A percentile compares a stretch with the other conserved stretches of the same genome.
Evolutionary conservation across 2,329 filamentous ascomycete genomes (phyloP).

Genomic region (Colletotrichum sojae): DNA sequence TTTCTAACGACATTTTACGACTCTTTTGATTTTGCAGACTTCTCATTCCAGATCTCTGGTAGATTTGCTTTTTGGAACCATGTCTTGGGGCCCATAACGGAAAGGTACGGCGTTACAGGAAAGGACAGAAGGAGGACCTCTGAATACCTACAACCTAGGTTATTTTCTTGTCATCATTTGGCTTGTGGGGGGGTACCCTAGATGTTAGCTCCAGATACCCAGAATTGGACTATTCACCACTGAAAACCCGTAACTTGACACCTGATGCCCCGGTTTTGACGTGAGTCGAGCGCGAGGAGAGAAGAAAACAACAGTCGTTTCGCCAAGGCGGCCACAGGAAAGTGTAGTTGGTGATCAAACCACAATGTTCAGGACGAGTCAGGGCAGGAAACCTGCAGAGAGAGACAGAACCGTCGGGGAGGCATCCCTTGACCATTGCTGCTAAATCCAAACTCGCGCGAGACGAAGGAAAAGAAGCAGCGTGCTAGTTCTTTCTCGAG

Average conservation of each 20-base stretch:
- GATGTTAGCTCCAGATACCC: slow-evolving; percentile 25
- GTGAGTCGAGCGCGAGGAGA: not conserved
- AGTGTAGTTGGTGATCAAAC: slow-evolving; percentile 18
- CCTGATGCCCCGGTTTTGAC: not conserved
- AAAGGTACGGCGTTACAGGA: slow-evolving; percentile 16
- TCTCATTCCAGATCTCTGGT: slow-evolving; percentile 30
- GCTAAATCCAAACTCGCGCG: not conserved
- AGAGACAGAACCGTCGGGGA: not conserved
- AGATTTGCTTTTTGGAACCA: slow-evolving; percentile 9
- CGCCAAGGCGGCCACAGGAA: slow-evolving; percentile 11
- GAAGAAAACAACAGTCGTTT: slow-evolving; percentile 13
- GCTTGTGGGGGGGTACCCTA: slow-evolving; percentile 21
- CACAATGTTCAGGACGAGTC: slow-evolving; percentile 1
- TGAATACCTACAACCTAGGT: slow-evolving; percentile 3
- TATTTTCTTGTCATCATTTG: not conserved
- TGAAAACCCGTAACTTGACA: slow-evolving; percentile 2
- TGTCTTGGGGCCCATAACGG: not conserved
- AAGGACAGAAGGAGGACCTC: not conserved
- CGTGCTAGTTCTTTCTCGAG: slow-evolving; percentile 1
- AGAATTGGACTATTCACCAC: slow-evolving; percentile 15
- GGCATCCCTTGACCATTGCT: too few relatives aligned
- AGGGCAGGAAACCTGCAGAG: slow-evolving; percentile 4
- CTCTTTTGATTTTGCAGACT: slow-evolving; percentile 1
- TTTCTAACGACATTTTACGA: slow-evolving; percentile 12
- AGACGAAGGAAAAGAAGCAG: not conserved